Percentiles rank a stretch among this genome's conserved stretches.
phyloP scores from a whole-genome alignment of 352 stramenopile genomes.

The Pythium periplocum region DNA sequence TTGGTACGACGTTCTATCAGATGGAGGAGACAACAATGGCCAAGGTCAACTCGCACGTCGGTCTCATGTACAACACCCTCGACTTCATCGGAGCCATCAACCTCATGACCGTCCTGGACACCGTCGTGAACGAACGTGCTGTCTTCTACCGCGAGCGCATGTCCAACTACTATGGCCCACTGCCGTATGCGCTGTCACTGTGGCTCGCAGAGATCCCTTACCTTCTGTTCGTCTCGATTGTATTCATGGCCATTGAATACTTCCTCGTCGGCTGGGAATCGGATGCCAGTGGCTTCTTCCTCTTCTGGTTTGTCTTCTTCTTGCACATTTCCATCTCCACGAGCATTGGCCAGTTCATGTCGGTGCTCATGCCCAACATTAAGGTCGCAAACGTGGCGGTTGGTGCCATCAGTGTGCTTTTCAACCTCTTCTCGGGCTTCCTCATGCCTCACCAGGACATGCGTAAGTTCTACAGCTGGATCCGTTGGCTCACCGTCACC shows the following conservation, averaged over 20 bases:
- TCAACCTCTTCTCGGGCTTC: slow-evolving; percentile 44
- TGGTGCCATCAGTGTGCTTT: slow-evolving; percentile 33
- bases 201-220: slow-evolving; percentile 41
- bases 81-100: slow-evolving; percentile 53
- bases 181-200: slow-evolving; percentile 36
- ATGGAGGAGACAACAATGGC: slow-evolving; percentile 22
- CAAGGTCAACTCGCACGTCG: slow-evolving; percentile 54
- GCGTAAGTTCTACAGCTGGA: slow-evolving; percentile 34
- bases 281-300: slow-evolving; percentile 26
- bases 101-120: slow-evolving; percentile 30
- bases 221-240: slow-evolving; percentile 15
- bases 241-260: slow-evolving; percentile 43
- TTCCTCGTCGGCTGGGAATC: slow-evolving; percentile 34
- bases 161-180: slow-evolving; percentile 43
- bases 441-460: slow-evolving; percentile 30
- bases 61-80: slow-evolving; percentile 70
- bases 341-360: slow-evolving; percentile 36
- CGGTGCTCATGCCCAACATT: slow-evolving; percentile 38
- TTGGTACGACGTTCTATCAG: slow-evolving; percentile 64
- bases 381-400: slow-evolving; percentile 52
- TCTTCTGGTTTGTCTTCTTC: slow-evolving; percentile 40
- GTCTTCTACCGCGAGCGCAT: slow-evolving; percentile 34
- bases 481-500: slow-evolving; percentile 29
- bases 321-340: slow-evolving; percentile 34
- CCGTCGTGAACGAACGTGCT: slow-evolving; percentile 14